Base-by-base conservation (phyloP, 768 basidiomycete species). In the Symmetrospora coprosmae region DNA sequence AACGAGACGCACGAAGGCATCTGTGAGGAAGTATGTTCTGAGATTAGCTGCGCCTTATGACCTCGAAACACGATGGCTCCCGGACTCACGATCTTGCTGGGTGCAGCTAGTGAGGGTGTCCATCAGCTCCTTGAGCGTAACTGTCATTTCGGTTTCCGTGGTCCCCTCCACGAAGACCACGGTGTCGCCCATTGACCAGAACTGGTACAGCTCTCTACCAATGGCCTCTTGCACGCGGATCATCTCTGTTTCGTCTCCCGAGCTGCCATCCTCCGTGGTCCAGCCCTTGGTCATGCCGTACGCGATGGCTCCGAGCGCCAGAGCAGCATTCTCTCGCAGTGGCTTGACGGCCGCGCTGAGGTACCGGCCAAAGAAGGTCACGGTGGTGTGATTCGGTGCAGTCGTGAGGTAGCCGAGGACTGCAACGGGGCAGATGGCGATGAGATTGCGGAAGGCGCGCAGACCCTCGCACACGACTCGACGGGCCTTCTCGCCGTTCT, bases 241-340 rank as follows among this genome's bases (percentile, higher is more conserved):
- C 43, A 45, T 31, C 41, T 25, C 9, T 13, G 19, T 25, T 31
- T 30, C 21, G 14, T 39, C 55, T 27, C 28, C 17, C 19, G 40
- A 45, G 6, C n/a, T 19, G 28, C 46, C 55, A 19, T 45, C 43
- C n/a, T n/a, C n/a, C n/a, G n/a, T n/a, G n/a, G n/a, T n/a, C 55
- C 55, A 58, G 5, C 28, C 40, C 3, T 28, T 35, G 19, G 55
- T 58, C 2, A 47, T 47, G 19, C 38, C 55, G n/a, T 43, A 34
- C 13, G 55, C 55, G 11, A 58, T 58, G 13, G 55, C 28, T 2
- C 41, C 38, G 7, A 58, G 30, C 7, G 46, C n/a, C 9, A 58
- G 39, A 19, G 55, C 55, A 8, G 55, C 55, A 47, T 58, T 58
- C n/a, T 58, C 55, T 16, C 55, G 28, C 16, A 58, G 55, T 6